These are phyloP conservation scores for Curvularia spicifera DNA, from an alignment of 2,329 filamentous ascomycete genomes.

Conservation along the genomic window DNA sequence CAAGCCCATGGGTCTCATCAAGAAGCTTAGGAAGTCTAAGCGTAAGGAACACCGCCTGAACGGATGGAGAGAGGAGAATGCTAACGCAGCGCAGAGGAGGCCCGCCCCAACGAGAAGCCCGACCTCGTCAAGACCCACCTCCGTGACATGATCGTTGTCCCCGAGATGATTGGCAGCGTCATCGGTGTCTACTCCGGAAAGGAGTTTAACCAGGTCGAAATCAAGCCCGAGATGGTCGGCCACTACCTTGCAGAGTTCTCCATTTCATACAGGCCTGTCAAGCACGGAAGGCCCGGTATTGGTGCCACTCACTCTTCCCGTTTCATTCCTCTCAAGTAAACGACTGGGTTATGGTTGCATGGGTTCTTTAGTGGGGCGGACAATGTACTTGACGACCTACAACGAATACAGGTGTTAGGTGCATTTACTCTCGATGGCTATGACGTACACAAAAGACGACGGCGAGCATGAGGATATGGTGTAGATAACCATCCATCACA, in stretches of 20 bases:
- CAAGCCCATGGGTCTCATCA: conserved; percentile 99
- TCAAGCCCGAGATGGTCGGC: conserved; percentile 99
- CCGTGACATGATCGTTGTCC: conserved; percentile 99
- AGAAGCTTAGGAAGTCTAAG: conserved; percentile 97
- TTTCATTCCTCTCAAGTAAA: conserved; percentile 99
- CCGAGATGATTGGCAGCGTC: conserved; percentile 99
- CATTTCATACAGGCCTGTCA: conserved; percentile 99
- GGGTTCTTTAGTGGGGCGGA: conserved; percentile 47
- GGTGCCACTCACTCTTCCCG: conserved; percentile 99
- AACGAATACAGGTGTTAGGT: conserved; percentile 50
- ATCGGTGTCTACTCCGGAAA: conserved; percentile 99
- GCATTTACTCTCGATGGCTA: conserved; percentile 44
- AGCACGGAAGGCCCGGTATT: conserved; percentile 99
- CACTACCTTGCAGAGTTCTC: conserved; percentile 99
- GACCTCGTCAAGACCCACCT: conserved; percentile 99
- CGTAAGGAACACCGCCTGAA: conserved; percentile 13
- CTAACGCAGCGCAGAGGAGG: conserved; percentile 33
- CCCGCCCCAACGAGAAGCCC: conserved; percentile 94
- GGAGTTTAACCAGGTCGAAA: conserved; percentile 99
- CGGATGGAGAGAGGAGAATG: not conserved
- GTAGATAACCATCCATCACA: conserved; percentile 42
- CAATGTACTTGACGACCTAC: conserved; percentile 51
- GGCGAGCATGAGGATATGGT: conserved; percentile 39
- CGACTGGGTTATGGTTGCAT: conserved; percentile 50
- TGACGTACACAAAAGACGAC: conserved; percentile 41